Evolutionary conservation across 2,329 filamentous ascomycete genomes (phyloP).

Genomic region (Cercospora sesami): DNA sequence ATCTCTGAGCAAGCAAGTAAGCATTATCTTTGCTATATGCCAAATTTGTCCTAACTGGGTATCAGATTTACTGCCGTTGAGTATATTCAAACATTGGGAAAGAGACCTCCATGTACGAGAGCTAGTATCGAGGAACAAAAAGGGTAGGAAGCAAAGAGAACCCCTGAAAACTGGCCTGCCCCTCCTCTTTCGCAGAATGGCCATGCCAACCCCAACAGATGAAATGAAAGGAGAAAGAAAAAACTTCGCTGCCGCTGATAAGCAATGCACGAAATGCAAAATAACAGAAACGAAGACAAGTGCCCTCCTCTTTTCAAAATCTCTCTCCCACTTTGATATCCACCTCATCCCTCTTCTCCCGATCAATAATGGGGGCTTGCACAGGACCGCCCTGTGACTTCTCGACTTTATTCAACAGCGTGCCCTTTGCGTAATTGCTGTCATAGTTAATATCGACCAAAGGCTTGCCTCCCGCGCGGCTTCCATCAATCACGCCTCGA

Average conservation of each 20-base stretch:
- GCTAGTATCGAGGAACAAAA: not conserved
- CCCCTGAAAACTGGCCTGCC: not conserved
- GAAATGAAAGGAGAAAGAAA: not conserved
- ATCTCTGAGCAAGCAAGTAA: not conserved
- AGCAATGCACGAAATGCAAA: not conserved
- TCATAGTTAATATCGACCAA: constrained; percentile 48
- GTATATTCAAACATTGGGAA: not conserved
- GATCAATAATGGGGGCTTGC: constrained; percentile 40
- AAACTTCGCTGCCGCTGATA: not conserved
- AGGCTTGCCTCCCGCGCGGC: constrained; percentile 45
- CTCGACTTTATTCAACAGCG: constrained; percentile 49
- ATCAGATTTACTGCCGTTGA: not conserved
- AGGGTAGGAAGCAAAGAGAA: not conserved
- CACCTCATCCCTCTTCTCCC: constrained; percentile 33
- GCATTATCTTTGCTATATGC: not conserved
- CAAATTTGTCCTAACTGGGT: not conserved
- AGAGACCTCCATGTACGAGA: not conserved
- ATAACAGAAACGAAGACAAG: not conserved
- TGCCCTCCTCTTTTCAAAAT: not conserved
- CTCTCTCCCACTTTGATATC: constrained; percentile 8
- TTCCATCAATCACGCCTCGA: constrained; percentile 49
- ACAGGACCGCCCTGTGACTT: constrained; percentile 35
- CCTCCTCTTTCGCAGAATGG: not conserved
- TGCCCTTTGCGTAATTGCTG: constrained; percentile 49
- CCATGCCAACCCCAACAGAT: not conserved